These are phyloP conservation scores for Boletellus sp. DNA, from an alignment of 768 basidiomycete genomes.

Conservation along the genomic window DNA sequence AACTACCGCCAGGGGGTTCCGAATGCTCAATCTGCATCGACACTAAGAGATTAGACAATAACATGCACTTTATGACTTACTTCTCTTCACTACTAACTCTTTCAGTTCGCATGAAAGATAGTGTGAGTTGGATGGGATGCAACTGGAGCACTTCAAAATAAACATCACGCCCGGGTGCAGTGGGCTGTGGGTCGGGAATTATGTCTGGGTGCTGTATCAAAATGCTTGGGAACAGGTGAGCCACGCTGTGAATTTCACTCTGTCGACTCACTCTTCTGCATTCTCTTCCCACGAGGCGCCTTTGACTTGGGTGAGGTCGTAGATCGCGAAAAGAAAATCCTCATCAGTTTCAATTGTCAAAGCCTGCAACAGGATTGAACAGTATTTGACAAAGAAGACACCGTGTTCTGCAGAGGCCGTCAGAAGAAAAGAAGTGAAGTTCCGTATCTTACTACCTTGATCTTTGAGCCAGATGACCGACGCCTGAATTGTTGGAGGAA, in stretches of 20 bases:
- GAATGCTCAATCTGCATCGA: conserved; percentile 56
- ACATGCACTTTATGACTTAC: conserved; percentile 43
- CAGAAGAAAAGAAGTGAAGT: background rate
- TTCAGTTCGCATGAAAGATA: conserved; percentile 98
- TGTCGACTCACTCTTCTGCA: conserved; percentile 59
- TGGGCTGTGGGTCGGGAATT: conserved; percentile 67
- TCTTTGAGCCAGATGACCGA: conserved; percentile 92
- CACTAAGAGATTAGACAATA: conserved; percentile 4
- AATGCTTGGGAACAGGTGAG: conserved; percentile 41
- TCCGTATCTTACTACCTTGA: conserved; percentile 52
- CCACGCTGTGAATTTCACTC: background rate
- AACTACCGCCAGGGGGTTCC: conserved; percentile 90
- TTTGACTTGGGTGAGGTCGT: conserved; percentile 88
- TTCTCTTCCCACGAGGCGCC: conserved; percentile 88
- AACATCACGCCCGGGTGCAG: conserved; percentile 69
- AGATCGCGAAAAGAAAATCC: conserved; percentile 87
- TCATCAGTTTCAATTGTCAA: conserved; percentile 97
- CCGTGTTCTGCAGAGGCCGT: conserved; percentile 70
- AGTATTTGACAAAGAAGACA: conserved; percentile 97
- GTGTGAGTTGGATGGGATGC: conserved; percentile 86
- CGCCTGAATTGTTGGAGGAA: conserved; percentile 81
- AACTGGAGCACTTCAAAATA: conserved; percentile 96
- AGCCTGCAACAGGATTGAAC: conserved; percentile 88
- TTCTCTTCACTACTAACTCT: conserved; percentile 90
- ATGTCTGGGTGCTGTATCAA: conserved; percentile 67